A percentile compares a stretch with the other conserved stretches of the same genome.
Evolutionary conservation across 805 yeast genomes (phyloP).

Genomic region (Teunomyces cretensis): DNA sequence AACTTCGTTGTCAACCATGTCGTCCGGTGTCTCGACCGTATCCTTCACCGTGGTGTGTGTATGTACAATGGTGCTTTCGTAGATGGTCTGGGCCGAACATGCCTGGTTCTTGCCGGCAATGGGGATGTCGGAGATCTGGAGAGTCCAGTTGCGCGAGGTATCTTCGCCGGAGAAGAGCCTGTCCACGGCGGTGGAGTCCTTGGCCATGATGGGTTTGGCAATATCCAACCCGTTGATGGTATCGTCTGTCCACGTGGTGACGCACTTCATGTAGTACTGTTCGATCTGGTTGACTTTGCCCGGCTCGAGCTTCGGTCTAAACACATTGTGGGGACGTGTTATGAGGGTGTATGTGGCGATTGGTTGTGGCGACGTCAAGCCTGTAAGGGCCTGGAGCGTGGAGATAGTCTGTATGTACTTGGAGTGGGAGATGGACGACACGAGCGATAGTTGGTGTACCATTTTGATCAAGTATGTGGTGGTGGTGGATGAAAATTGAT

Average conservation of each 20-base stretch:
- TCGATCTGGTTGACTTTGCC: slow-evolving; percentile 60
- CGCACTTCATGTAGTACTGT: slow-evolving; percentile 51
- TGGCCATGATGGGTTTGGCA: slow-evolving; percentile 21
- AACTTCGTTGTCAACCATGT: background rate
- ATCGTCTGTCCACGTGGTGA: slow-evolving; percentile 44
- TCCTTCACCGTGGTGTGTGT: slow-evolving; percentile 41
- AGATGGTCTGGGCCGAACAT: slow-evolving; percentile 61
- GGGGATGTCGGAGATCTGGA: slow-evolving; percentile 71
- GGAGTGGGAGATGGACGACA: slow-evolving; percentile 42
- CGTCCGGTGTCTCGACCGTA: background rate
- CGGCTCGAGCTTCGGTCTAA: slow-evolving; percentile 52
- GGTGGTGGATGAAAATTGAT: background rate
- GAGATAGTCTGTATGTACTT: slow-evolving; percentile 44
- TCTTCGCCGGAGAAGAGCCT: slow-evolving; percentile 28
- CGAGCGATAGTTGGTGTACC: slow-evolving; percentile 57
- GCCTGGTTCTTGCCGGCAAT: slow-evolving; percentile 67
- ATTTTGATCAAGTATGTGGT: slow-evolving; percentile 19
- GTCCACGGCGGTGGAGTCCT: slow-evolving; percentile 23
- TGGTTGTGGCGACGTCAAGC: slow-evolving; percentile 43
- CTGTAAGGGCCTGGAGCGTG: slow-evolving; percentile 54
- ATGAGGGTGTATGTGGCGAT: slow-evolving; percentile 50
- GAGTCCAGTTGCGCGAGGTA: slow-evolving; percentile 49
- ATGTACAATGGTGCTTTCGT: slow-evolving; percentile 56
- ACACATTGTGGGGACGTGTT: slow-evolving; percentile 50
- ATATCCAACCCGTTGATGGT: slow-evolving; percentile 20